Evolutionary conservation across 2,329 filamentous ascomycete species (phyloP).

Genomic region (Fusarium sp.): DNA sequence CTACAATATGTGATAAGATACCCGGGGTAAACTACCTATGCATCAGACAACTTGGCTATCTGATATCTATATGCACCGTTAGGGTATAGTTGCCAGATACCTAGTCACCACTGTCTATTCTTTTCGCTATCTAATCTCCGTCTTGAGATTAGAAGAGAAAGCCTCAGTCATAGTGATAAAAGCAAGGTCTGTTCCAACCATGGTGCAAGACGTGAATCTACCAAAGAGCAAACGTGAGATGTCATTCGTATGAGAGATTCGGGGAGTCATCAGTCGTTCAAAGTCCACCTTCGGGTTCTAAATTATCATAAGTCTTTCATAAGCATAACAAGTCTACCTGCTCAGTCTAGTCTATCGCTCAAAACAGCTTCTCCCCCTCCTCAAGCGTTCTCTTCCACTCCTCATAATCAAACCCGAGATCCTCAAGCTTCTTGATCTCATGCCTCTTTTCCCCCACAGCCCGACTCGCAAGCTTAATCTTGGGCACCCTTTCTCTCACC

Average conservation of each 20-base stretch:
- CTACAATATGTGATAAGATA: neutral
- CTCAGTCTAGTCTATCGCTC: neutral
- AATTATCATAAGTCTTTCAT: neutral
- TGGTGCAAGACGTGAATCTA: neutral
- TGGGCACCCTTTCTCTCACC: conserved; percentile 54
- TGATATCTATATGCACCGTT: neutral
- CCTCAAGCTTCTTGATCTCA: conserved; percentile 49
- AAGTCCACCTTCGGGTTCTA: no score
- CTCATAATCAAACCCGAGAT: conserved; percentile 55
- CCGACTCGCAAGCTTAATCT: conserved; percentile 55
- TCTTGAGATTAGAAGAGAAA: neutral
- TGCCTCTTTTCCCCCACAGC: conserved; percentile 51
- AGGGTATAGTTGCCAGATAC: neutral
- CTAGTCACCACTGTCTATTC: neutral
- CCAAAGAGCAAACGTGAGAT: neutral
- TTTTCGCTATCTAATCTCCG: neutral
- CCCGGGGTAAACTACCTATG: neutral
- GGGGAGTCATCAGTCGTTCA: neutral
- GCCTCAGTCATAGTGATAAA: neutral
- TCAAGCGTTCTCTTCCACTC: conserved; percentile 44
- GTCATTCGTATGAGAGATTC: neutral
- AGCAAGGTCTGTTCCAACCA: neutral
- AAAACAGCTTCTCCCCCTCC: conserved; percentile 29
- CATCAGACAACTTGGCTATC: neutral
- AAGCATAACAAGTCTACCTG: neutral